These are phyloP conservation scores for Haplosporangium gracile DNA, from an alignment of 192 early-diverging fungal genomes.

Conservation along the genomic window DNA sequence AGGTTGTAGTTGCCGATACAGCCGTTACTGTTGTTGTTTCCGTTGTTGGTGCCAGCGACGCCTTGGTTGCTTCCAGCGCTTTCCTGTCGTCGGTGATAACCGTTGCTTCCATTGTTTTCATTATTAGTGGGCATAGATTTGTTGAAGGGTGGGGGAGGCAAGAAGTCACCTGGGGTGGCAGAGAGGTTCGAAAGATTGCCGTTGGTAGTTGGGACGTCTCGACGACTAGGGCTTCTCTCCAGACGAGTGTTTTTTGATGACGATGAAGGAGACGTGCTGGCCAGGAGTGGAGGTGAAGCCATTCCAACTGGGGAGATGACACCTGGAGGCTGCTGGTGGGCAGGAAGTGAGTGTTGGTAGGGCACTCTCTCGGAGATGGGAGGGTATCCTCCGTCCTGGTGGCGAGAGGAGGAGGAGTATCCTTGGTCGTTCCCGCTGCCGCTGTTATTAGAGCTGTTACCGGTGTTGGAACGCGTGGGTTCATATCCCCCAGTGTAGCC, in stretches of 20 bases:
- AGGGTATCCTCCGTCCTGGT: background rate
- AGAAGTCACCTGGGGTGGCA: constrained; percentile 3
- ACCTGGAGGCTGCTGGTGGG: constrained; percentile 51
- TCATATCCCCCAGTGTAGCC: constrained; percentile 15
- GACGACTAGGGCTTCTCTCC: constrained; percentile 34
- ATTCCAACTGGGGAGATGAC: background rate
- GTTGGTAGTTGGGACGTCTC: constrained; percentile 7
- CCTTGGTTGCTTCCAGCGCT: constrained; percentile 9
- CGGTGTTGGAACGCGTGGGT: constrained; percentile 20
- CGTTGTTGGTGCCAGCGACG: background rate
- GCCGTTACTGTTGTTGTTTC: background rate
- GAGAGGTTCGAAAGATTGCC: background rate
- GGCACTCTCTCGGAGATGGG: constrained; percentile 23
- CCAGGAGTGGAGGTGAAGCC: background rate
- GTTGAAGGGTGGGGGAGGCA: constrained; percentile 24
- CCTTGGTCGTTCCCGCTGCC: constrained; percentile 11
- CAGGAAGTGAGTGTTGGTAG: constrained; percentile 49
- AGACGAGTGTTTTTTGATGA: constrained; percentile 1
- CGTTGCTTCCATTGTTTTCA: background rate
- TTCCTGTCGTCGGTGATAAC: constrained; percentile 12
- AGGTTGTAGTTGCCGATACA: background rate
- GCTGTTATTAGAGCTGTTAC: background rate
- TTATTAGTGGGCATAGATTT: background rate
- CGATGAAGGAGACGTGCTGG: background rate
- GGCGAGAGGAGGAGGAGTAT: background rate